Evolutionary conservation across 768 basidiomycete species (phyloP), one percentile per base, ranked within the genome.

Genomic region (Boletus barrowsii): DNA sequence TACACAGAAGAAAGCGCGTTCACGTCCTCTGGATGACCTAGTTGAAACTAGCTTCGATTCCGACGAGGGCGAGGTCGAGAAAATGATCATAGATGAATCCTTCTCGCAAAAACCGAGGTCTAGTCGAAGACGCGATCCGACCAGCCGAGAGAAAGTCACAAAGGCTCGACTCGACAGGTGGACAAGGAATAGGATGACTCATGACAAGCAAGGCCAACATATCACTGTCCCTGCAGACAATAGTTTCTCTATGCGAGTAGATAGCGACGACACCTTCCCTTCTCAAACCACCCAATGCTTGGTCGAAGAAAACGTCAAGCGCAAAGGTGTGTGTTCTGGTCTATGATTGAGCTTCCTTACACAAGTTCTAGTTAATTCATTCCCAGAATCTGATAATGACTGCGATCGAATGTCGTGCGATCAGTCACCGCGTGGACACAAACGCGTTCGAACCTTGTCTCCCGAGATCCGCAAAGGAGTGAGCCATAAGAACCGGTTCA

Each of bases 371-470:
- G 63, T 49, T 4, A 32, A 51, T 20, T 33, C 42, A 5, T 39
- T 51, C 4, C 54, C 60, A 29, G 72, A 74, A 32, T 74, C 75
- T 40, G 70, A 73, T 13, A 20, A 49, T 13, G 60, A 69, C 36
- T 69, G 69, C 5, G 48, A 58, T 26, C 43, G 11, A 26, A 54
- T 56, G 76, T 73, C 53, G 48, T 66, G 24, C 56, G 72, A 66
- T 62, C n/a, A 68, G 65, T 50, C 59, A 65, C 49, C 62, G 35
- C 59, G 29, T 20, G 33, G 42, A 44, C 15, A 63, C 20, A 86
- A 87, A 63, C 79, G 83, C 14, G 73, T 74, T 26, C 76, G 86
- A 49, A 83, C 76, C 1, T 62, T 70, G 2, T 79, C 84, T 22
- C 81, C 80, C 15, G 62, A 65, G 32, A 59, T 68, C 18, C 74